phyloP scores from a whole-genome alignment of 495 filamentous ascomycete species.

The Penicillium chermesinum region DNA sequence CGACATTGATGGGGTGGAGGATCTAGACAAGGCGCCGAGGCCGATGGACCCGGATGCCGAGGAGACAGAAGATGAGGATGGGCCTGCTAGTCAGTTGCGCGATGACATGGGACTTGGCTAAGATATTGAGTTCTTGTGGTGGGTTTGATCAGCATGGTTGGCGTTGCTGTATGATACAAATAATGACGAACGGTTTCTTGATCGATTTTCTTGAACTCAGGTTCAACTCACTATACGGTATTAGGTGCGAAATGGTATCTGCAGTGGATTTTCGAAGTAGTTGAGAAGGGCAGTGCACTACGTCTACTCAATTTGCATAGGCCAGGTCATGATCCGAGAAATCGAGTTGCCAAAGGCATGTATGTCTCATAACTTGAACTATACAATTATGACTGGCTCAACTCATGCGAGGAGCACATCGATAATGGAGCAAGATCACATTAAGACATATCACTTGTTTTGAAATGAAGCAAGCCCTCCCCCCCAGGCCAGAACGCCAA shows the following conservation, averaged over 20 bases:
- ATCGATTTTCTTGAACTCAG: constrained; percentile 2
- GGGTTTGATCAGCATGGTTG: constrained; percentile 1
- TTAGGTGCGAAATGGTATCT: too few species aligned
- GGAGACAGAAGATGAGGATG: constrained; percentile 42
- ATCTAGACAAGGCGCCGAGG: constrained; percentile 40
- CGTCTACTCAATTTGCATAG: too few species aligned
- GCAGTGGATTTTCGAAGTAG: not conserved
- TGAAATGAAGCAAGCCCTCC: constrained; percentile 1
- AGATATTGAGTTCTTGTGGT: not conserved
- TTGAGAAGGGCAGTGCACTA: too few species aligned
- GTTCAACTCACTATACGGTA: too few species aligned
- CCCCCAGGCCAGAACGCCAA: constrained; percentile 22
- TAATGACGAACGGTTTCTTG: constrained; percentile 22
- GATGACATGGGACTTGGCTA: constrained; percentile 40
- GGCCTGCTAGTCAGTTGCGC: constrained; percentile 38
- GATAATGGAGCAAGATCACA: not conserved
- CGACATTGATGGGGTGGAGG: constrained; percentile 62
- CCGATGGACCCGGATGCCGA: constrained; percentile 38
- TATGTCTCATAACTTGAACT: not conserved
- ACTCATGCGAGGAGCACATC: not conserved
- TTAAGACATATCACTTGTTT: not conserved
- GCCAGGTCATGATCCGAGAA: too few species aligned
- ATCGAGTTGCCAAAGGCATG: not conserved
- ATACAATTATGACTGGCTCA: not conserved
- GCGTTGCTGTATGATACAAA: constrained; percentile 18